Evolutionary conservation across 345 rosid species (phyloP).

Genomic region (Citrus reticulata): DNA sequence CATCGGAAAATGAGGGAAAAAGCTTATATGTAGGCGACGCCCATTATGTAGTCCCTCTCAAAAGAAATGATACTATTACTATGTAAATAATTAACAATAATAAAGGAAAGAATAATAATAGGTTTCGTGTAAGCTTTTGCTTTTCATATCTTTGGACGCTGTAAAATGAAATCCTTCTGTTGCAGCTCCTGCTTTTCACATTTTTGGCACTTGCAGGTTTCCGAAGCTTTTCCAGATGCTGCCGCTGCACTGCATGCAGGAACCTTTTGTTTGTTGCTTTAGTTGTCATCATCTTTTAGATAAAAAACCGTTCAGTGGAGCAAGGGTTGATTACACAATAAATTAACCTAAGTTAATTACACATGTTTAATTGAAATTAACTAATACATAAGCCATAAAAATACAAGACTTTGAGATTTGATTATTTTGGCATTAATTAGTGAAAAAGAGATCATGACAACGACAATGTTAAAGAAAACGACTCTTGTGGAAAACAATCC

Average conservation of each 20-base stretch:
- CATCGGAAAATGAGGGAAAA: neutral
- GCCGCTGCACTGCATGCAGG: neutral
- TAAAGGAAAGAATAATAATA: neutral
- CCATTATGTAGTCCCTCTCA: neutral
- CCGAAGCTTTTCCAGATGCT: neutral
- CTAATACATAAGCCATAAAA: too few relatives aligned
- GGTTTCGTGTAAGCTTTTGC: neutral
- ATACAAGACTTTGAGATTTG: neutral
- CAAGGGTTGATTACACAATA: too few relatives aligned
- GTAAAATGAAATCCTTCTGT: neutral
- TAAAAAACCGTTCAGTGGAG: too few relatives aligned
- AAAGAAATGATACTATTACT: conserved; percentile 5
- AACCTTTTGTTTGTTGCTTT: neutral
- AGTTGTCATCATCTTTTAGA: too few relatives aligned
- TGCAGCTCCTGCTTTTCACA: neutral
- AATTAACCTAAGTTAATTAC: too few relatives aligned
- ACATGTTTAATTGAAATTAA: too few relatives aligned
- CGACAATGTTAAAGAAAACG: neutral
- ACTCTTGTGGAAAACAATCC: neutral
- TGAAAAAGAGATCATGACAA: neutral
- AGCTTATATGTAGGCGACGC: neutral
- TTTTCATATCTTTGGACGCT: neutral
- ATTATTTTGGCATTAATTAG: neutral
- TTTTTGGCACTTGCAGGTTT: neutral
- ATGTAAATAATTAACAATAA: neutral